Percentiles rank a stretch among this genome's conserved stretches.
phyloP scores from a whole-genome alignment of 306 rosid species.

The Lathyrus oleraceus region DNA sequence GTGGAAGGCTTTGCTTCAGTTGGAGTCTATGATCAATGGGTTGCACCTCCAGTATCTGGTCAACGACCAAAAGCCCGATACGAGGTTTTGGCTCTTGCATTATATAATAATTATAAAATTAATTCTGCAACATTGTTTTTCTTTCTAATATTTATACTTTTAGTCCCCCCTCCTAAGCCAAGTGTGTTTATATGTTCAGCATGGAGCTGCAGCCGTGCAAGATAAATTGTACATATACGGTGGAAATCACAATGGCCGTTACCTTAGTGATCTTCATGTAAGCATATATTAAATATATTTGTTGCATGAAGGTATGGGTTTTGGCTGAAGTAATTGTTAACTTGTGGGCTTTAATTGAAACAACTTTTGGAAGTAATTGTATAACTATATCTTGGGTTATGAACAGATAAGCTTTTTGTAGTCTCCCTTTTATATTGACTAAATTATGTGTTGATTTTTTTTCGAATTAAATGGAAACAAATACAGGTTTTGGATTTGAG shows the following conservation, averaged over 20 bases:
- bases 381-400: conserved; percentile 5
- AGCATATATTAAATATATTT: conserved; percentile 40
- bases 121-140: not conserved
- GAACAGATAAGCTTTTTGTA: not conserved
- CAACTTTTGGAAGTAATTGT: conserved; percentile 10
- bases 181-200: conserved; percentile 56
- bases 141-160: not conserved
- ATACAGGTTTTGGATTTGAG: conserved; percentile 84
- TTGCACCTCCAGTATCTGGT: conserved; percentile 69
- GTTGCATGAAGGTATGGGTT: conserved; percentile 22
- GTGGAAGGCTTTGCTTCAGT: conserved; percentile 69
- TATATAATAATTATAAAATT: conserved; percentile 24
- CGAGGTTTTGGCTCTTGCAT: conserved; percentile 59
- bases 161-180: conserved; percentile 34
- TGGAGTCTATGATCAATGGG: conserved; percentile 84
- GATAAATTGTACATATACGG: conserved; percentile 93
- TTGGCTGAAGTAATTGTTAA: conserved; percentile 1
- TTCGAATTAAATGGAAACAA: conserved; percentile 27
- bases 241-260: conserved; percentile 98
- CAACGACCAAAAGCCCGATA: conserved; percentile 80
- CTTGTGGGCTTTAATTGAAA: conserved; percentile 18
- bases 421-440: conserved; percentile 22
- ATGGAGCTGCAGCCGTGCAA: conserved; percentile 84
- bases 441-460: not conserved
- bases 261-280: conserved; percentile 87